phyloP scores from a whole-genome alignment of 805 yeast genomes.

The Metschnikowia lochheadii region DNA sequence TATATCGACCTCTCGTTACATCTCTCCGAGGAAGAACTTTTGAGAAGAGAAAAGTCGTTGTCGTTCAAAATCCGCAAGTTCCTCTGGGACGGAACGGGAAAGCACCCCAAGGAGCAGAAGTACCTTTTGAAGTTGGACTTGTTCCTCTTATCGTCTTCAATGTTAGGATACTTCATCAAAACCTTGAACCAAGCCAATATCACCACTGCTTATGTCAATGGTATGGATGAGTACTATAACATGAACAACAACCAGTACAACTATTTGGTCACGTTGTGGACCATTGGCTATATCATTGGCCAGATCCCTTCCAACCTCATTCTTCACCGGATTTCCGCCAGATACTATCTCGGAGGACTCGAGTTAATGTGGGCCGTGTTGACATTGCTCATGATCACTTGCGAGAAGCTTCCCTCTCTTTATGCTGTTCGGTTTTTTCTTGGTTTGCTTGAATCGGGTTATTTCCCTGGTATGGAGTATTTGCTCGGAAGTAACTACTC shows the following conservation, averaged over 20 bases:
- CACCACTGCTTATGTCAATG: constrained; percentile 18
- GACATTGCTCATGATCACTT: constrained; percentile 25
- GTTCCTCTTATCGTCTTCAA: constrained; percentile 22
- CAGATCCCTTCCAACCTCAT: constrained; percentile 21
- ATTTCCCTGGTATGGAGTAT: constrained; percentile 58
- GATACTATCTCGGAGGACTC: constrained; percentile 41
- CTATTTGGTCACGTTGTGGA: constrained; percentile 16
- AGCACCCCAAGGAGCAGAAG: constrained; percentile 33
- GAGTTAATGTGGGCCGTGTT: constrained; percentile 43
- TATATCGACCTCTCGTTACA: constrained; percentile 10
- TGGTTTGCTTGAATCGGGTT: constrained; percentile 47
- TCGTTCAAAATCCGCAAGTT: constrained; percentile 24
- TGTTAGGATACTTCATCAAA: constrained; percentile 19
- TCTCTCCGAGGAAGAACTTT: constrained; percentile 17
- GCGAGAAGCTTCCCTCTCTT: constrained; percentile 9
- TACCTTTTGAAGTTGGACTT: constrained; percentile 33
- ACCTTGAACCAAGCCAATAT: constrained; percentile 18
- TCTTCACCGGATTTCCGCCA: constrained; percentile 39
- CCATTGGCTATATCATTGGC: constrained; percentile 16
- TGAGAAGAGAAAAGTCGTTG: constrained; percentile 17
- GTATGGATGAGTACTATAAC: constrained; percentile 16
- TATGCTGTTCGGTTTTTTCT: constrained; percentile 19
- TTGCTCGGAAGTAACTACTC: constrained; percentile 35
- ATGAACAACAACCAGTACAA: constrained; percentile 18
- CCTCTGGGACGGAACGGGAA: constrained; percentile 37